These are phyloP conservation scores for Flaveria brownii DNA, from an alignment of 129 eudicot genomes.

Conservation along the genomic window DNA sequence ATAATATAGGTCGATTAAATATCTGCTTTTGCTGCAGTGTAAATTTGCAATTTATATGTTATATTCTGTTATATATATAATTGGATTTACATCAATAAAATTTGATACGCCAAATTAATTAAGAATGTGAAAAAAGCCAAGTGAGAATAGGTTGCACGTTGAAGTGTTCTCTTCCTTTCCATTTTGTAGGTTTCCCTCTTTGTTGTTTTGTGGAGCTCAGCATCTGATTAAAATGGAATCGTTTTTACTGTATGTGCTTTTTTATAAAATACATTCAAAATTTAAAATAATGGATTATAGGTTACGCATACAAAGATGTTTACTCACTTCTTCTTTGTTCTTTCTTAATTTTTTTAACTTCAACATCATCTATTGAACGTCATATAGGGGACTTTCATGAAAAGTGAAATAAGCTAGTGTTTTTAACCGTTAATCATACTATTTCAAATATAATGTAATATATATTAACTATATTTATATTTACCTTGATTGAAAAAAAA, in stretches of 20 bases:
- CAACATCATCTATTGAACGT: neutral
- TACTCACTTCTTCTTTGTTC: neutral
- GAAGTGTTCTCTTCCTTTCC: conserved; percentile 40
- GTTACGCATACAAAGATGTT: neutral
- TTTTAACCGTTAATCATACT: too few relatives aligned
- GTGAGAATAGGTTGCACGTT: conserved; percentile 1
- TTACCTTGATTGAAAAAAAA: neutral
- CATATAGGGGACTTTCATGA: too few relatives aligned
- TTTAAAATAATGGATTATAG: neutral
- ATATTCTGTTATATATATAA: neutral
- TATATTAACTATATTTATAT: too few relatives aligned
- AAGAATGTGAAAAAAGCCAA: conserved; percentile 7
- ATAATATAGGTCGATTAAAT: neutral
- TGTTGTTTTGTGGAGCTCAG: conserved; percentile 48
- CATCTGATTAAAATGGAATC: conserved; percentile 39
- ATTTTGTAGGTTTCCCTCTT: too few relatives aligned
- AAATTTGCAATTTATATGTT: neutral
- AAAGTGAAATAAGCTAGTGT: too few relatives aligned
- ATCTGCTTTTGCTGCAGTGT: neutral
- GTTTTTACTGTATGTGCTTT: conserved; percentile 30
- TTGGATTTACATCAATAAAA: neutral
- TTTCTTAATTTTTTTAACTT: neutral
- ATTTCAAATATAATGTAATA: too few relatives aligned
- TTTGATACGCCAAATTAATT: neutral
- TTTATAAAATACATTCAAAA: neutral